Percentiles rank a stretch among this genome's conserved stretches.
Conservation (phyloP, 1,284 basidiomycete genomes). For the Microbotryum saponariae region DNA sequence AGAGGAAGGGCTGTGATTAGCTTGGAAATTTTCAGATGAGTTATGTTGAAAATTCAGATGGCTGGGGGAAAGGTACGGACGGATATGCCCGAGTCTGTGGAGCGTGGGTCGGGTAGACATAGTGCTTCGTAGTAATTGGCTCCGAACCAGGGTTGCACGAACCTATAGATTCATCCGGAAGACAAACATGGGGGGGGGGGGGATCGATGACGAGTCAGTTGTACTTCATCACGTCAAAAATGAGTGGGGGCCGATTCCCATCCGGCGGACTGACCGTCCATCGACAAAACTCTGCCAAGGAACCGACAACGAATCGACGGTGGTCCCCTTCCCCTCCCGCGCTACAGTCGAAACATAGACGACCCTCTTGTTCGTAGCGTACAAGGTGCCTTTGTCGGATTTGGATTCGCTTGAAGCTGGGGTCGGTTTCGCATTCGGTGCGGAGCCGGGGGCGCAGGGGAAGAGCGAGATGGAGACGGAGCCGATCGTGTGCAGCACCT, state of each 20-base stretch:
- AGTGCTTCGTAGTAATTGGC: constrained; percentile 28
- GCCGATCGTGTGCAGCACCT: constrained; percentile 11
- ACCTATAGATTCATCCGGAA: constrained; percentile 11
- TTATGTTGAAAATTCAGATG: too few species aligned
- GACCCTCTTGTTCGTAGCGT: constrained; percentile 21
- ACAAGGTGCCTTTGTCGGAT: constrained; percentile 9
- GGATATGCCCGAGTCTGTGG: constrained; percentile 11
- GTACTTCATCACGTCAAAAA: too few species aligned
- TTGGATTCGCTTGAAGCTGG: background rate
- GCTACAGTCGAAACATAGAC: constrained; percentile 16
- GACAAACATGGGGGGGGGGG: constrained; percentile 2
- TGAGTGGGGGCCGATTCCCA: too few species aligned
- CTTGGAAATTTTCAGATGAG: background rate
- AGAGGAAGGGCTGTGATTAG: background rate
- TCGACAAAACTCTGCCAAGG: too few species aligned
- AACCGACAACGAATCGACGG: too few species aligned
- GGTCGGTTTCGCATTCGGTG: background rate
- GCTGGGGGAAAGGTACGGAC: constrained; percentile 9
- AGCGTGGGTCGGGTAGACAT: constrained; percentile 3
- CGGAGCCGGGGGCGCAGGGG: constrained; percentile 3
- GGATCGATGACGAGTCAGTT: background rate
- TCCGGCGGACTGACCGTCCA: background rate
- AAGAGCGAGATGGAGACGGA: constrained; percentile 11
- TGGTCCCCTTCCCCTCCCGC: background rate
- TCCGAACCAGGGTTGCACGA: constrained; percentile 30